Evolutionary conservation across 345 rosid species (phyloP).

Genomic region (Arabidopsis suecica): DNA sequence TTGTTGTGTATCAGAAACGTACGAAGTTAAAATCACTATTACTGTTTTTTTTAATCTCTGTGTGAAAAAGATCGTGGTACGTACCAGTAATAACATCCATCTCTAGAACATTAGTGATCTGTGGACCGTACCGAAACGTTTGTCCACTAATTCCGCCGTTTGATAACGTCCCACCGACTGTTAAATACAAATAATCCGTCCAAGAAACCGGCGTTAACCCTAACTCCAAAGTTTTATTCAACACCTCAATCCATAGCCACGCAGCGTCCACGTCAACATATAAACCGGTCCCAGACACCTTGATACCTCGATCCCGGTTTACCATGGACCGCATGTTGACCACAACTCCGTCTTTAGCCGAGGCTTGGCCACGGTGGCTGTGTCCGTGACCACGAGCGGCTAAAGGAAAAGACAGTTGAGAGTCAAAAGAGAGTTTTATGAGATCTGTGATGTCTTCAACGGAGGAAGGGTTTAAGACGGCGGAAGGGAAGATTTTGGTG

Average conservation of each 20-base stretch:
- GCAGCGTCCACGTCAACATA: slow-evolving; percentile 76
- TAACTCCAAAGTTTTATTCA: slow-evolving; percentile 55
- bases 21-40: slow-evolving; percentile 11
- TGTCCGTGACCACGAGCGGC: slow-evolving; percentile 91
- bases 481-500: slow-evolving; percentile 53
- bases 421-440: slow-evolving; percentile 48
- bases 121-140: slow-evolving; percentile 85
- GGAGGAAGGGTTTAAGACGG: slow-evolving; percentile 75
- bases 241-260: slow-evolving; percentile 80
- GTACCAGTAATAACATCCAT: slow-evolving; percentile 94
- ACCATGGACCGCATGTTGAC: slow-evolving; percentile 68
- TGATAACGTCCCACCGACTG: slow-evolving; percentile 92
- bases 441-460: slow-evolving; percentile 56
- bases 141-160: slow-evolving; percentile 95
- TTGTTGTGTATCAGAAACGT: background rate
- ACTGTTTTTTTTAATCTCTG: background rate
- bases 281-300: slow-evolving; percentile 42
- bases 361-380: slow-evolving; percentile 75
- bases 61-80: slow-evolving; percentile 12
- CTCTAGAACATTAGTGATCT: slow-evolving; percentile 83
- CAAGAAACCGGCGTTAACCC: slow-evolving; percentile 89
- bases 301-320: slow-evolving; percentile 29
- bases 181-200: slow-evolving; percentile 89
- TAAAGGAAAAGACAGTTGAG: slow-evolving; percentile 45
- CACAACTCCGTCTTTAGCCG: slow-evolving; percentile 73